Conservation (phyloP, 768 basidiomycete genomes). For the Cystofilobasidium bisporidii region DNA sequence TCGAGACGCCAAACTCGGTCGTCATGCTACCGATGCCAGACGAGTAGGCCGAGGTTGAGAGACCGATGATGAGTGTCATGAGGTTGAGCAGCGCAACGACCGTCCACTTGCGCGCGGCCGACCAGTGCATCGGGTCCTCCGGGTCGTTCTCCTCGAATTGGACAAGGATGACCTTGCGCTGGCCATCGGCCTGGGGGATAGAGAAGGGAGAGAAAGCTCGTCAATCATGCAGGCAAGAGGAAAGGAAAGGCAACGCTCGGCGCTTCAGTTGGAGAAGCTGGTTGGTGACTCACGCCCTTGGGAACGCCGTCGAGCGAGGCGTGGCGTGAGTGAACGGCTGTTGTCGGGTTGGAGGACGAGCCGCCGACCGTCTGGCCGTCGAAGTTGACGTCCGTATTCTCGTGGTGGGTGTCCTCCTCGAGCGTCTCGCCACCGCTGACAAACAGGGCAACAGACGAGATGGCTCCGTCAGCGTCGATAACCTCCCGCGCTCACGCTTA, state of each 20-base stretch:
- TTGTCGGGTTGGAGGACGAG: background rate
- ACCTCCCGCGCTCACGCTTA: too few species aligned
- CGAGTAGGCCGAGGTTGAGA: constrained; percentile 32
- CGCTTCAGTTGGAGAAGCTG: too few species aligned
- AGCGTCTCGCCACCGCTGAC: background rate
- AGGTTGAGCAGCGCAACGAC: constrained; percentile 7
- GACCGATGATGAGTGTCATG: constrained; percentile 32
- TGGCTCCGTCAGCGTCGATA: background rate
- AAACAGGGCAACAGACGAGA: constrained; percentile 1
- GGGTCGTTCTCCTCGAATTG: constrained; percentile 33
- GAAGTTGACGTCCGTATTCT: constrained; percentile 2
- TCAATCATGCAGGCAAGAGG: background rate
- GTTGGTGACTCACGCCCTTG: background rate
- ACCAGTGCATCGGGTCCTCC: constrained; percentile 27
- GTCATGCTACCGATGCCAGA: constrained; percentile 27
- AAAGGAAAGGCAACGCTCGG: too few species aligned
- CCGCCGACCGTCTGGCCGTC: background rate
- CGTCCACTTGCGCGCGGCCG: constrained; percentile 16
- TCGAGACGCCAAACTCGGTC: constrained; percentile 29
- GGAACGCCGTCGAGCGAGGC: background rate
- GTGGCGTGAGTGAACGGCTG: background rate
- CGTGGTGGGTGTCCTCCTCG: background rate
- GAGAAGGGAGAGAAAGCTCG: background rate
- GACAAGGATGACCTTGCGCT: constrained; percentile 30
- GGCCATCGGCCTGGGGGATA: background rate